phyloP scores from a whole-genome alignment of 2,329 filamentous ascomycete genomes.

The Colletotrichum sp. region DNA sequence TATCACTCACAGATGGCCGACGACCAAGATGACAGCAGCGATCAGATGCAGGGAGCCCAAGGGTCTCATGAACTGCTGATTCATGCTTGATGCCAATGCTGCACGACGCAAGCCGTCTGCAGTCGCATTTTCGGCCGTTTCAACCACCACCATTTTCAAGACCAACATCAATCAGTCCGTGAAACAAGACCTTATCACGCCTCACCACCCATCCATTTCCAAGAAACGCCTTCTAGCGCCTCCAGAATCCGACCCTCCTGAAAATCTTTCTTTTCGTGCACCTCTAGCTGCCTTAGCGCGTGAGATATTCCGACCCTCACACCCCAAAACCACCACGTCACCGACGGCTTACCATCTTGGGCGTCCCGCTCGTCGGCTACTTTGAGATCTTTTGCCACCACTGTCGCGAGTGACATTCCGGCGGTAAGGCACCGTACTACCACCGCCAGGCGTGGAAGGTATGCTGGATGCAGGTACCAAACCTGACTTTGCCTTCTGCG shows the following conservation, averaged over 20 bases:
- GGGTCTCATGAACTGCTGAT: neutral
- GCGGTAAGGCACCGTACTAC: neutral
- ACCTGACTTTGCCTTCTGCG: neutral
- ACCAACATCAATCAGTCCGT: neutral
- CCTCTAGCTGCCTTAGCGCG: constrained; percentile 2
- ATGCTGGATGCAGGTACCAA: constrained; percentile 15
- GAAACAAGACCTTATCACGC: neutral
- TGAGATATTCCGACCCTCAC: neutral
- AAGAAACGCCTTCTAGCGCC: neutral
- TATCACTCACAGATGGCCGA: neutral
- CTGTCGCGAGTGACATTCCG: neutral
- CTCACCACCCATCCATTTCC: neutral
- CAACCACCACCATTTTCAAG: neutral
- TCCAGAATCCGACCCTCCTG: neutral
- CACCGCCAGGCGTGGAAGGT: neutral
- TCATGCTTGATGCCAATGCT: neutral
- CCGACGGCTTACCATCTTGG: constrained; percentile 6
- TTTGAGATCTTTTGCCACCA: constrained; percentile 2
- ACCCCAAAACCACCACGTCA: neutral
- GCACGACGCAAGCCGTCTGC: neutral
- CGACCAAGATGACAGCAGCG: neutral
- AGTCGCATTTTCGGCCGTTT: neutral
- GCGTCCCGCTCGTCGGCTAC: neutral
- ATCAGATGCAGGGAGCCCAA: neutral
- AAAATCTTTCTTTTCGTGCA: neutral